Conservation (phyloP, 345 rosid species). For the Gynandropsis gynandra region DNA sequence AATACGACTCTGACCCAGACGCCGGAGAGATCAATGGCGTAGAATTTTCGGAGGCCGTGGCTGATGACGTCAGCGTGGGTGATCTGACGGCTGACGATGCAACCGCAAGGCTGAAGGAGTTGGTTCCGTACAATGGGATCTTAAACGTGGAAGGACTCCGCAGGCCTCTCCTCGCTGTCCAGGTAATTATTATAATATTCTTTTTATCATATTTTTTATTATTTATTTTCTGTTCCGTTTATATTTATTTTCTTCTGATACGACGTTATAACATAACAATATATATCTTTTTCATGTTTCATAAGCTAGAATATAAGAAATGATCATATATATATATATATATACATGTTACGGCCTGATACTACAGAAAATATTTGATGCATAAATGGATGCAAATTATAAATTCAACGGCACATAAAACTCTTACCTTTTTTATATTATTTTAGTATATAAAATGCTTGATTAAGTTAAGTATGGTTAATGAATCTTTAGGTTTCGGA, state of each 20-base stretch:
- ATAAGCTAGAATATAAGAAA: too few species aligned
- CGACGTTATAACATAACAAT: background rate
- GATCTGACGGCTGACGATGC: slow-evolving; percentile 69
- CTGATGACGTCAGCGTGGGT: slow-evolving; percentile 46
- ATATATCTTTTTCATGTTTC: too few species aligned
- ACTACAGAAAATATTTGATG: too few species aligned
- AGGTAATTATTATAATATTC: slow-evolving; percentile 39
- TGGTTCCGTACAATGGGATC: slow-evolving; percentile 61
- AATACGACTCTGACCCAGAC: slow-evolving; percentile 64
- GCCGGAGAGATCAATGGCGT: slow-evolving; percentile 57
- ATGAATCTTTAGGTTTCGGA: too few species aligned
- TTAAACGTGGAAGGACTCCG: slow-evolving; percentile 71
- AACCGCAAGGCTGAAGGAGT: slow-evolving; percentile 42
- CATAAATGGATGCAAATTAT: too few species aligned
- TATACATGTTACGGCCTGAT: too few species aligned
- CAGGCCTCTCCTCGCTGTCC: slow-evolving; percentile 59
- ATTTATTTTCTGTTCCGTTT: background rate
- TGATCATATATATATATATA: too few species aligned
- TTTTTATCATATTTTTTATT: background rate
- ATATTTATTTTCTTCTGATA: background rate
- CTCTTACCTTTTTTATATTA: too few species aligned
- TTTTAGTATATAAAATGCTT: too few species aligned
- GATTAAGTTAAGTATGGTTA: too few species aligned
- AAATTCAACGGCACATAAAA: too few species aligned
- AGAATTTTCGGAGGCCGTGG: slow-evolving; percentile 54